Evolutionary conservation across 179 eudicot species (phyloP), one percentile per base, ranked within the genome.

Genomic region (Patellifolia procumbens): DNA sequence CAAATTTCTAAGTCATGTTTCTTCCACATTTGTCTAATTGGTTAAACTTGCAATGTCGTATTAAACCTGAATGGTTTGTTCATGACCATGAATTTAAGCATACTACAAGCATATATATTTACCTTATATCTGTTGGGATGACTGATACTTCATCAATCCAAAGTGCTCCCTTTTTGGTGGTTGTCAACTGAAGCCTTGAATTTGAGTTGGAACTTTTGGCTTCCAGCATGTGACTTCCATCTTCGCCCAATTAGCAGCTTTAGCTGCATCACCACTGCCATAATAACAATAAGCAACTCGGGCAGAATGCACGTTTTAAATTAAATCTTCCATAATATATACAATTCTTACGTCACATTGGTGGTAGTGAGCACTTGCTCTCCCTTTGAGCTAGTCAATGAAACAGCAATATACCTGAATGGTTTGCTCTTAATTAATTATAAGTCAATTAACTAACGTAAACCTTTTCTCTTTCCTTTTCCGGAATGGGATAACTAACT

Each of bases 111-210:
- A n/a, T n/a, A n/a, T n/a, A n/a, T n/a, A 39, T n/a, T 56, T 73
- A 88, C 98, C 96, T 91, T 89, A 84, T 91, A 88, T 94, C 97
- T 37, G 85, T 68, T 48, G 98, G 97, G 97, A 94, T 92, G 32
- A 83, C 89, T n/a, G 98, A 94, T 7, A 94, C 91, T 87, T 94
- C 97, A 79, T 94, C 98, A 70, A 94, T 84, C 97, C 97, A 94
- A 58, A 89, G 67, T n/a, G 84, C 89, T 77, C 97, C 96, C 73
- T 85, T 88, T 70, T 60, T 85, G 60, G 84, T 82, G n/a, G 97
- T 89, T 52, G 96, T 94, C 79, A 94, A 74, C 48, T 92, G 94
- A 83, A 94, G 88, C 77, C 97, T 91, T 69, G 97, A 70, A 35
- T 86, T 86, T 72, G 87, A 52, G 76, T 88, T 80, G 46, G 91